phyloP scores from a whole-genome alignment of 1,284 basidiomycete species.

The Apiotrichum veenhuisii region DNA sequence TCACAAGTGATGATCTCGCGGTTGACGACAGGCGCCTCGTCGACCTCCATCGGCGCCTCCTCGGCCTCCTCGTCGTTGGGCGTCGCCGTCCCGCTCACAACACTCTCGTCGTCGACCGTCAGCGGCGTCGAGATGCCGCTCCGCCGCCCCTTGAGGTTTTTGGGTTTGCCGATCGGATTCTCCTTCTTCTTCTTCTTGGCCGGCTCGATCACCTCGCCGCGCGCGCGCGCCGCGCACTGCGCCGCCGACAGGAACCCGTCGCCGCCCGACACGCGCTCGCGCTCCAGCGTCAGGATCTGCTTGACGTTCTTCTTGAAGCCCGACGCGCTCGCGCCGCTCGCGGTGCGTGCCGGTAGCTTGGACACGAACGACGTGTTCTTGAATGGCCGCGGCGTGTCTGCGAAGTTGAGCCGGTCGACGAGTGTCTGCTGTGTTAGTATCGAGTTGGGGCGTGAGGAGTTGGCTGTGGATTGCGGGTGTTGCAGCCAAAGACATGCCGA shows the following conservation, averaged over 20 bases:
- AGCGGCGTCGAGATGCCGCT: slow-evolving; percentile 30
- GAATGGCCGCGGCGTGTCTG: slow-evolving; percentile 44
- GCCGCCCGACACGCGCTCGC: slow-evolving; percentile 42
- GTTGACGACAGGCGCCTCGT: slow-evolving; percentile 14
- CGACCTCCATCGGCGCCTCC: slow-evolving; percentile 11
- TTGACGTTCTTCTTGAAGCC: slow-evolving; percentile 42
- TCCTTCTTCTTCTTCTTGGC: slow-evolving; percentile 42
- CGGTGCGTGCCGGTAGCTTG: slow-evolving; percentile 36
- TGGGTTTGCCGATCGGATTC: slow-evolving; percentile 16
- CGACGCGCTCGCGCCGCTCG: slow-evolving; percentile 27
- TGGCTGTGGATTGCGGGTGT: background rate
- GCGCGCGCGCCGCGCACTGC: slow-evolving; percentile 33
- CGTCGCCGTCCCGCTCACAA: slow-evolving; percentile 15
- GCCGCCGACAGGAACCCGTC: slow-evolving; percentile 40
- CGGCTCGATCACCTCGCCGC: slow-evolving; percentile 40
- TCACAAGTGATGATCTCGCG: slow-evolving; percentile 48
- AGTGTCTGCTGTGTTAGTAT: too few relatives aligned
- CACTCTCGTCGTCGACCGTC: slow-evolving; percentile 20
- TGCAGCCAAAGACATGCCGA: too few relatives aligned
- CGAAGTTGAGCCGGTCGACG: slow-evolving; percentile 41
- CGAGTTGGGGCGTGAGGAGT: too few relatives aligned
- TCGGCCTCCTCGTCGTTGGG: slow-evolving; percentile 11
- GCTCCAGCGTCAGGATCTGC: slow-evolving; percentile 47
- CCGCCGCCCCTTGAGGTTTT: slow-evolving; percentile 5
- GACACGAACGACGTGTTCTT: slow-evolving; percentile 36